A percentile compares a stretch with the other conserved stretches of the same genome.
These are phyloP conservation scores for Melaleuca quinquenervia DNA, from an alignment of 345 rosid species.

Conservation along the genomic window DNA sequence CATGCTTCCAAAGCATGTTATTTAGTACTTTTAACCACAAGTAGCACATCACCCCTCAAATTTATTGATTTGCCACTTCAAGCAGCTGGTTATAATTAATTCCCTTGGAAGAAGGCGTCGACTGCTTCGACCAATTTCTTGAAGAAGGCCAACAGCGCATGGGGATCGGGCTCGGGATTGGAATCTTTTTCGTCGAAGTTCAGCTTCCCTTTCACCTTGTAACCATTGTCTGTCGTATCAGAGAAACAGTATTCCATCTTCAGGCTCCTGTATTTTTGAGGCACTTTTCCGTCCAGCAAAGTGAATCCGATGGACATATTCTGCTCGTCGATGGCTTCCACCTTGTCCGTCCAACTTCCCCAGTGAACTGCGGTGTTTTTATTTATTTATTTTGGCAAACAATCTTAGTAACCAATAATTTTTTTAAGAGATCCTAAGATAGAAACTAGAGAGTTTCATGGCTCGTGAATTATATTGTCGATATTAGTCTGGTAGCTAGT, in stretches of 20 bases:
- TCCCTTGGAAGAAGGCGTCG: no score
- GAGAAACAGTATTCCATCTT: not conserved
- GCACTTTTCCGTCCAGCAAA: not conserved
- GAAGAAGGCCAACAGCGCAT: no score
- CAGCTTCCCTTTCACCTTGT: not conserved
- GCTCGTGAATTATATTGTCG: not conserved
- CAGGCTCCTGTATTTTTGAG: not conserved
- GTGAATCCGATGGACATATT: not conserved
- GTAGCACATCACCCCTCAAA: no score
- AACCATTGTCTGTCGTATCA: fast-evolving
- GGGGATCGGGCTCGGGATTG: not conserved
- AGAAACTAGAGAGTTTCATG: not conserved
- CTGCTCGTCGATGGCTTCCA: not conserved
- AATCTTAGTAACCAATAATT: not conserved
- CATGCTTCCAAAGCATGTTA: no score
- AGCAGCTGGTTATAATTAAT: no score
- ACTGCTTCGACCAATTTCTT: no score
- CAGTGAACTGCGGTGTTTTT: not conserved
- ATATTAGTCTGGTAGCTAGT: not conserved
- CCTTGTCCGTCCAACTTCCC: not conserved
- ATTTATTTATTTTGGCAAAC: not conserved
- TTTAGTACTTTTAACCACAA: no score
- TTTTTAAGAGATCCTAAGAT: not conserved
- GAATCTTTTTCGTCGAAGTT: no score
- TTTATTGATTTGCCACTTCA: no score